Percentiles rank a stretch among this genome's conserved stretches.
Evolutionary conservation across 2,329 filamentous ascomycete species (phyloP).

Genomic region (Claviceps sorghi): DNA sequence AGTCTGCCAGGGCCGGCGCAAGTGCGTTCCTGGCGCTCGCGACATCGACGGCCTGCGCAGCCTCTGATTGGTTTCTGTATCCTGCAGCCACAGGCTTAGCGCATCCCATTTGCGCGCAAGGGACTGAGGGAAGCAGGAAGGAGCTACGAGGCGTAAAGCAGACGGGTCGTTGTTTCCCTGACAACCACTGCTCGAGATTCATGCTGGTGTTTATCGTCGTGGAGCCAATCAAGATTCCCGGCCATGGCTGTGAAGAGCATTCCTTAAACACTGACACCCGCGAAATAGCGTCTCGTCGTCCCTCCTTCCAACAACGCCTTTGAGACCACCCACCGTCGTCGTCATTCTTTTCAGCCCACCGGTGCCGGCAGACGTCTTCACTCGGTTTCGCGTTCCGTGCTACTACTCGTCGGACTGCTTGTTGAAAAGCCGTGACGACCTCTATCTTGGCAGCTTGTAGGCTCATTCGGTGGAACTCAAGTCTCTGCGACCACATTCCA

Average conservation of each 20-base stretch:
- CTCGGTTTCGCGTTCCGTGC: neutral
- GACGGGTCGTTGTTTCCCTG: constrained; percentile 2
- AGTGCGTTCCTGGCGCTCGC: neutral
- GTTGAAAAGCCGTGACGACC: neutral
- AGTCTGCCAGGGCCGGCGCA: neutral
- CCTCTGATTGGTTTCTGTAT: neutral
- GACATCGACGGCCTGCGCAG: too few relatives aligned
- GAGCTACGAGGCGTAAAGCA: neutral
- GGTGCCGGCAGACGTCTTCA: neutral
- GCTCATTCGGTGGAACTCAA: neutral
- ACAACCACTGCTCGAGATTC: neutral
- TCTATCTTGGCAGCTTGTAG: neutral
- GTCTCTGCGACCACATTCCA: constrained; percentile 16
- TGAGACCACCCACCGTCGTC: neutral
- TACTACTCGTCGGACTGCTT: neutral
- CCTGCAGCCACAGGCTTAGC: neutral
- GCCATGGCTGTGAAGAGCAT: constrained; percentile 3
- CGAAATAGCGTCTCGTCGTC: neutral
- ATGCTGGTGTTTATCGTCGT: constrained; percentile 4
- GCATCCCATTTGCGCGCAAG: neutral
- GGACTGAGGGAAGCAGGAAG: neutral
- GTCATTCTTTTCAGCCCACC: neutral
- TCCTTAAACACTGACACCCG: constrained; percentile 7
- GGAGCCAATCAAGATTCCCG: constrained; percentile 5
- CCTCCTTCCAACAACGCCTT: neutral